Percentiles rank a stretch among this genome's conserved stretches.
Conservation (phyloP, 2,329 filamentous ascomycete species). For the Colletotrichum shisoi region DNA sequence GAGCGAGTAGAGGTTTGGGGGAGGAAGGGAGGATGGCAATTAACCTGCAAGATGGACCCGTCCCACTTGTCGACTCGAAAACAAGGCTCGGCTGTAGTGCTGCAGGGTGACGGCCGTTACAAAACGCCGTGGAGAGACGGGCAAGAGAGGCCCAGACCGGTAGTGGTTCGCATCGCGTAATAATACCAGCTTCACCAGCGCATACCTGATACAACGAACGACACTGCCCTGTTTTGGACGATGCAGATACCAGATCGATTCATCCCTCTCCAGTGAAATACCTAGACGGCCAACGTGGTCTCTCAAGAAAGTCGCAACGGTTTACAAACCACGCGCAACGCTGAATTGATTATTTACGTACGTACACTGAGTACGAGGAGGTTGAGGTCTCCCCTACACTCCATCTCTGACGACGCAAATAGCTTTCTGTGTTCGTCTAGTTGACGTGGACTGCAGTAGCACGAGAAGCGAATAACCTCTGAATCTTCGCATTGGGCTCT, state of each 20-base stretch:
- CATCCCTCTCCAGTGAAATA: neutral
- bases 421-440: neutral
- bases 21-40: neutral
- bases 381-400: too few relatives aligned
- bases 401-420: too few relatives aligned
- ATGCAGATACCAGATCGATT: neutral
- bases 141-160: neutral
- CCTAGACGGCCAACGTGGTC: too few relatives aligned
- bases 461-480: too few relatives aligned
- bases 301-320: too few relatives aligned
- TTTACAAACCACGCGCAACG: too few relatives aligned
- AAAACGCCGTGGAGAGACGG: neutral
- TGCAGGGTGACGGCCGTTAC: constrained; percentile 2
- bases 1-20: neutral
- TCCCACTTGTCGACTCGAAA: neutral
- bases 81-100: neutral
- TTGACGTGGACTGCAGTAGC: constrained; percentile 9
- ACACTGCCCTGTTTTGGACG: neutral
- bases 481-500: too few relatives aligned
- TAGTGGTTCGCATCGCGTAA: constrained; percentile 17
- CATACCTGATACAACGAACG: neutral
- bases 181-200: constrained; percentile 2
- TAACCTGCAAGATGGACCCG: neutral
- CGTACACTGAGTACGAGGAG: too few relatives aligned
- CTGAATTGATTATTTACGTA: too few relatives aligned